These are phyloP conservation scores for Cornus controversa DNA, from an alignment of 148 eudicot species.

Conservation along the genomic window DNA sequence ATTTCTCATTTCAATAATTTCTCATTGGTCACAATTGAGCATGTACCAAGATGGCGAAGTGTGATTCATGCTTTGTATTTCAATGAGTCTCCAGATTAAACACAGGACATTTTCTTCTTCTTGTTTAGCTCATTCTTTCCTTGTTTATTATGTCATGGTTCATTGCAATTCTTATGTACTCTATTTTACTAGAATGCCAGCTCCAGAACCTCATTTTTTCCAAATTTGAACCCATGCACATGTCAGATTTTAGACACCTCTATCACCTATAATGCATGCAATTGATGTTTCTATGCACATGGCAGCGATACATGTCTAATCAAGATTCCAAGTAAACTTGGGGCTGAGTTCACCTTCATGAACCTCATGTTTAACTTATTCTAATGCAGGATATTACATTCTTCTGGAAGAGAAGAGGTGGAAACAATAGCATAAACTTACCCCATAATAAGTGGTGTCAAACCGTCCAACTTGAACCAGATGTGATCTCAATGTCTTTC, in stretches of 20 bases:
- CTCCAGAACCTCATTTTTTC: neutral
- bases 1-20: neutral
- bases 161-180: neutral
- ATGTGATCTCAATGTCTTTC: slow-evolving; percentile 51
- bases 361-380: neutral
- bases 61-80: neutral
- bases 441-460: slow-evolving; percentile 48
- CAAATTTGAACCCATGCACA: neutral
- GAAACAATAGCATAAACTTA: slow-evolving; percentile 30
- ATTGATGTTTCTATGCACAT: neutral
- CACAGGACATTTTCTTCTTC: neutral
- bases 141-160: neutral
- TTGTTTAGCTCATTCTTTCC: neutral
- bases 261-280: neutral
- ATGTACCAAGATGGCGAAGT: neutral
- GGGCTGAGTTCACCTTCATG: neutral
- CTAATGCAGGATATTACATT: slow-evolving; percentile 45
- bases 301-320: neutral
- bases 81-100: neutral
- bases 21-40: neutral
- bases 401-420: slow-evolving; percentile 56
- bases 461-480: slow-evolving; percentile 52
- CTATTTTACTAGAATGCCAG: neutral
- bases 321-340: neutral
- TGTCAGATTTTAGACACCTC: neutral